Evolutionary conservation across 1,139 yeast species (phyloP), one percentile per base, ranked within the genome.

Genomic region (Candida smagusa): DNA sequence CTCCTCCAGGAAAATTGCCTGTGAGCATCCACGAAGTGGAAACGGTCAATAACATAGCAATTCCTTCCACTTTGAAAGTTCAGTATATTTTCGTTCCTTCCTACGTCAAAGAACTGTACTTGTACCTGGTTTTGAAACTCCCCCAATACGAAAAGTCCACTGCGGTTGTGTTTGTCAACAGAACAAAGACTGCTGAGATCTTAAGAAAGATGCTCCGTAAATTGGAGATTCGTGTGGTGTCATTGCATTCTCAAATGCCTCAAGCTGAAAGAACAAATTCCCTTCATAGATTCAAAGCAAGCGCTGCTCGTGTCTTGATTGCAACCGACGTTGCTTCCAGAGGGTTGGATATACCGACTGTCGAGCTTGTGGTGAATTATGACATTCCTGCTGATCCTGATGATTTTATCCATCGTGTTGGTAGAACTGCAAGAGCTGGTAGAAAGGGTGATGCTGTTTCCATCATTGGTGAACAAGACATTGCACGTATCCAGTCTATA

Each of bases 391-490:
- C 95, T 4, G 97, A 92, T 58, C 90, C 98, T 0, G 97, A 92
- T 58, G 97, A 90, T 58, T 94, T 85, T 54, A 87, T 92, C 41
- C 99, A 92, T 65, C 74, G 99, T 59, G 96, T 90, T n/a, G 99
- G 99, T 74, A 88, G 99, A 79, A 92, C 98, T 12, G 99, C 98
- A n/a, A 85, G 99, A 74, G 98, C 98, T 3, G 97, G 97, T 5
- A 74, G 95, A 52, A 67, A 69, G 38, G 77, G 77, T 48, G 68
- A 65, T 38, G 63, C 76, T 4, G 59, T 71, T 3, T 79, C 94
- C 9, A 73, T 92, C 42, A 84, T 92, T 5, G 79, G 95, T 1
- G 96, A 90, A 52, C 79, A 84, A 42, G 98, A 92, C 54, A 83
- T 92, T 12, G 75, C 72, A 22, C 74, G 97, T 52, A 76, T 92